Evolutionary conservation across 2,329 filamentous ascomycete species (phyloP), one percentile per base, ranked within the genome.

Genomic region (Aspergillus felis): DNA sequence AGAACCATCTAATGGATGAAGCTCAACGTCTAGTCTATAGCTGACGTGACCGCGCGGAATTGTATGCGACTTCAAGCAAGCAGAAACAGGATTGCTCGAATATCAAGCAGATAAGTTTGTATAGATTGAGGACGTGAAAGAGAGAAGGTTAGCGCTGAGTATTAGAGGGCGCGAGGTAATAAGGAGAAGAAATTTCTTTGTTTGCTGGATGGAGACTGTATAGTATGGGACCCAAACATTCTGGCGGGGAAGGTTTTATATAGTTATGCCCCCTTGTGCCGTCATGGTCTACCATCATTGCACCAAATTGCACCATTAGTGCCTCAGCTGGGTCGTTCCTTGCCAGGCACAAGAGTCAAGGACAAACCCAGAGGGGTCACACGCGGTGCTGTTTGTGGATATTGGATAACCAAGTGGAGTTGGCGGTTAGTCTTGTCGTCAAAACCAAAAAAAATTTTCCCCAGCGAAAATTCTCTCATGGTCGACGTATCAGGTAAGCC

Each of bases 221-320:
- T 14, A 28, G 32, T 22, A 51, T 38, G 53, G 41, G 62, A 62
- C 57, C 63, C 61, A 62, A 49, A 54, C 49, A 53, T 47, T 50
- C 51, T 51, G 53, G 61, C 63, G 61, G 63, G 61, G 61, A 51
- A 51, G 57, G 60, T 44, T 58, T 64, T 65, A 64, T 64, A 65
- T 65, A 28, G 46, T 49, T 57, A 53, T 59, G n/a, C n/a, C 8
- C 41, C 42, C 42, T 46, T 51, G 54, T 57, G 57, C 56, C 51
- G 57, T 57, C 51, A 59, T 49, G 57, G 44, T 48, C 55, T 51
- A 51, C 57, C 53, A 62, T 59, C 49, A 58, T 61, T 61, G 59
- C 57, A 61, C 57, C 59, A 59, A 52, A 50, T 51, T 9, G 42
- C 32, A 38, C 32, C 32, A 38, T 38, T 38, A 38, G 32, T 38